phyloP scores from a whole-genome alignment of 305 asterid species.

The Withania somnifera region DNA sequence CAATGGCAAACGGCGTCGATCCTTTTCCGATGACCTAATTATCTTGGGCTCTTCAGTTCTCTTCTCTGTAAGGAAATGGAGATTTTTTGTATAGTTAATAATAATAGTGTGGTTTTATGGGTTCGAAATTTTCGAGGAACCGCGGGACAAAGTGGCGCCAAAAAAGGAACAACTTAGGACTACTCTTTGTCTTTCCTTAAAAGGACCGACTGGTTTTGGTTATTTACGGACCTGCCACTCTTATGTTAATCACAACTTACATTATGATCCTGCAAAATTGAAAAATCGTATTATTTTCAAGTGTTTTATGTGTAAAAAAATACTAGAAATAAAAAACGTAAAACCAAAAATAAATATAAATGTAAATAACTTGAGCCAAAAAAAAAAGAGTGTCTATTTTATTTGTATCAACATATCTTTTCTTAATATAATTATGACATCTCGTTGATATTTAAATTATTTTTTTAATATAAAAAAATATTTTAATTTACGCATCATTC shows the following conservation, averaged over 20 bases:
- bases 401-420: neutral
- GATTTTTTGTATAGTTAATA: neutral
- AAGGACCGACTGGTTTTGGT: neutral
- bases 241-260: too few species aligned
- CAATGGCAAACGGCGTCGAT: neutral
- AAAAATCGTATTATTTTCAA: too few species aligned
- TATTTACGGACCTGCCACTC: too few species aligned
- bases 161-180: neutral
- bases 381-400: neutral
- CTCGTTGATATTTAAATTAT: neutral
- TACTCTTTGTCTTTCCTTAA: neutral
- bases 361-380: too few species aligned
- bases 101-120: neutral
- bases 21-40: neutral
- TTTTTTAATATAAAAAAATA: too few species aligned
- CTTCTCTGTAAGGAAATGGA: neutral
- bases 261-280: too few species aligned
- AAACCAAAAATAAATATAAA: too few species aligned
- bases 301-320: too few species aligned
- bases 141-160: slow-evolving; percentile 9
- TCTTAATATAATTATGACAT: neutral
- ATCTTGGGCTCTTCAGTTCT: neutral
- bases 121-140: neutral
- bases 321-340: neutral
- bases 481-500: too few species aligned